phyloP scores from a whole-genome alignment of 169 alveolate species.

The Plasmodium gallinaceum region DNA sequence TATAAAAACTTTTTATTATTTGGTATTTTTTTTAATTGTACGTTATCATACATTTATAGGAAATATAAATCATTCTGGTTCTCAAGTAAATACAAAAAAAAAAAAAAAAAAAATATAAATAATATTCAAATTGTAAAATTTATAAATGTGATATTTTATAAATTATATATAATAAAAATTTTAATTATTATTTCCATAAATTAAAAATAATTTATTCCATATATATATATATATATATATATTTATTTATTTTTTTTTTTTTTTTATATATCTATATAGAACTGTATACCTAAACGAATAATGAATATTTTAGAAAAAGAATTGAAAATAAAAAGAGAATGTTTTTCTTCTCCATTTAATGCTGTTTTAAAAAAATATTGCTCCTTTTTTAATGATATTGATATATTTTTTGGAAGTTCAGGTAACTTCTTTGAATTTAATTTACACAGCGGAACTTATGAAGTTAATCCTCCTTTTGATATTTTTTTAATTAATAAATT shows the following conservation, averaged over 20 bases:
- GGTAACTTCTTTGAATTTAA: slow-evolving; percentile 60
- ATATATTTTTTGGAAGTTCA: slow-evolving; percentile 74
- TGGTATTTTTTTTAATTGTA: slow-evolving; percentile 25
- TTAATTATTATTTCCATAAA: no score
- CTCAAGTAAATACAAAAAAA: slow-evolving; percentile 26
- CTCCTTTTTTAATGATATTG: slow-evolving; percentile 68
- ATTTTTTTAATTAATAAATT: slow-evolving; percentile 59
- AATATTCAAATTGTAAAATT: neutral
- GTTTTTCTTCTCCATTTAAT: slow-evolving; percentile 78
- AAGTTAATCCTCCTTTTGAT: slow-evolving; percentile 77
- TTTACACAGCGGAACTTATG: slow-evolving; percentile 35
- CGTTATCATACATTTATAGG: slow-evolving; percentile 69
- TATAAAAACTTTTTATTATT: slow-evolving; percentile 27
- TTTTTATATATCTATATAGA: slow-evolving; percentile 6
- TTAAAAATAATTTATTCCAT: neutral
- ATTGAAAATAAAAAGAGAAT: slow-evolving; percentile 40
- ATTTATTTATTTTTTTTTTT: slow-evolving; percentile 1
- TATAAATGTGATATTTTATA: no score
- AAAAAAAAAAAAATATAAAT: neutral
- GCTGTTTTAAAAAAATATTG: slow-evolving; percentile 47
- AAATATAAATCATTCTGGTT: slow-evolving; percentile 45
- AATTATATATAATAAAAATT: no score
- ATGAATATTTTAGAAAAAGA: slow-evolving; percentile 25
- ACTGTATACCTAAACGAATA: slow-evolving; percentile 59
- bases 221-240: slow-evolving; percentile 15